Evolutionary conservation across 2,329 filamentous ascomycete species (phyloP).

Genomic region (Exserohilum rostratum): DNA sequence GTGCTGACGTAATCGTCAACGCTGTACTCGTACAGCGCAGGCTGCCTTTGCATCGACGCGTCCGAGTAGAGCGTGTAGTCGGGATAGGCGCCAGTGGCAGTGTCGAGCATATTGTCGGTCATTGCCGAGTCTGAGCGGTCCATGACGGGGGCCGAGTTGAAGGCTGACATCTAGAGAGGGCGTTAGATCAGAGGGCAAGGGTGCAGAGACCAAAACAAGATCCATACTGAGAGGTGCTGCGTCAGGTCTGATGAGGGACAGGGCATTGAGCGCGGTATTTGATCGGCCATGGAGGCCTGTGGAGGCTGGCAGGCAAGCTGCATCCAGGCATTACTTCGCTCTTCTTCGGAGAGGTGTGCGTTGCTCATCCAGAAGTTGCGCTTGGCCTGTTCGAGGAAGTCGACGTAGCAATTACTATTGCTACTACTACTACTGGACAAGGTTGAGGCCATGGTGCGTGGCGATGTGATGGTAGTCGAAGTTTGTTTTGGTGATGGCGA

Average conservation of each 20-base stretch:
- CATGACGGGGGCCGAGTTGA: conserved; percentile 45
- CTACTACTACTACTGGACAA: conserved; percentile 24
- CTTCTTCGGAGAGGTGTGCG: conserved; percentile 41
- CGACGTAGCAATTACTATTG: conserved; percentile 25
- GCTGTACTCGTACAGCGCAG: conserved; percentile 43
- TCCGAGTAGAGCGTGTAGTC: conserved; percentile 44
- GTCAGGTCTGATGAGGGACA: conserved; percentile 27
- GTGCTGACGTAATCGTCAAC: conserved; percentile 46
- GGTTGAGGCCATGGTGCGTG: conserved; percentile 36
- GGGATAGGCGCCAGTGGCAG: conserved; percentile 32
- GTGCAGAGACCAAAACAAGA: conserved; percentile 32
- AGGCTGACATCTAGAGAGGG: conserved; percentile 27
- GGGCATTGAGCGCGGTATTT: conserved; percentile 46
- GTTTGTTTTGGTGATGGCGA: background rate
- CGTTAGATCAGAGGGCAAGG: conserved; percentile 36
- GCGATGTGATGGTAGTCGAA: background rate
- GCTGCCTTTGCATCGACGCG: conserved; percentile 26
- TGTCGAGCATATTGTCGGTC: conserved; percentile 23
- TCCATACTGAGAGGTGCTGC: conserved; percentile 43
- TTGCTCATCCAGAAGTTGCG: conserved; percentile 45
- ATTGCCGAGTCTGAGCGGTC: conserved; percentile 37
- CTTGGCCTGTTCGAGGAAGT: conserved; percentile 45
- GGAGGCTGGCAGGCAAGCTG: conserved; percentile 30
- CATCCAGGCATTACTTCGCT: conserved; percentile 46
- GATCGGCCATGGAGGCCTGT: conserved; percentile 31